Evolutionary conservation across 495 filamentous ascomycete species (phyloP).

Genomic region (Aspergillus bridgeri): DNA sequence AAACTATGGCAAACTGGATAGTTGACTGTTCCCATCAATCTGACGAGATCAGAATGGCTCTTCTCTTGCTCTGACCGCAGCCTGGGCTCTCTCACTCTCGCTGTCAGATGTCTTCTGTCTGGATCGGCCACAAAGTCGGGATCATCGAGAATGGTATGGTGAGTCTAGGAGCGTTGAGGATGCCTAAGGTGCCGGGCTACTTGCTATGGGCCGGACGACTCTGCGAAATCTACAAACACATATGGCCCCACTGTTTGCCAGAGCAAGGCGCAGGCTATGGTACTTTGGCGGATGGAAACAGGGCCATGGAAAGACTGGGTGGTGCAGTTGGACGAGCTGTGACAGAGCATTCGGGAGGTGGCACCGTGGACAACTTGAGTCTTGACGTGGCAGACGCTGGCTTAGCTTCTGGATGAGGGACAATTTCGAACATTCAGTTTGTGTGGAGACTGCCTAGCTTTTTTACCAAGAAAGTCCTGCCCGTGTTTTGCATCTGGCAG

Average conservation of each 20-base stretch:
- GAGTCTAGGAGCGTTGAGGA: neutral
- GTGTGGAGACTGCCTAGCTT: neutral
- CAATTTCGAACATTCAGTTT: neutral
- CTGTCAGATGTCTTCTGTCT: too few relatives aligned
- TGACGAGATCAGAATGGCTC: too few relatives aligned
- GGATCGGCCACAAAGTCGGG: neutral
- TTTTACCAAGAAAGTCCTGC: neutral
- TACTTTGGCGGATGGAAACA: neutral
- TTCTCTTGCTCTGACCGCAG: too few relatives aligned
- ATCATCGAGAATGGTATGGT: neutral
- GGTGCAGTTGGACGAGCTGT: neutral
- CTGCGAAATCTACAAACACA: neutral
- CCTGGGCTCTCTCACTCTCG: too few relatives aligned
- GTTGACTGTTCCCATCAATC: too few relatives aligned
- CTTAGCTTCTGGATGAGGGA: neutral
- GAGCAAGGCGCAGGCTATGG: neutral
- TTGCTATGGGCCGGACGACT: slow-evolving; percentile 1
- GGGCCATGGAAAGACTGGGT: neutral
- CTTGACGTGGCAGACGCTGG: neutral
- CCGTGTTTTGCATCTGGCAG: neutral
- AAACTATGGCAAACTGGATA: too few relatives aligned
- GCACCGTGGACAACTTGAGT: neutral
- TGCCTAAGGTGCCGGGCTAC: neutral
- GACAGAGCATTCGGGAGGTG: neutral
- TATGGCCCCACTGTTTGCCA: neutral